A percentile compares a stretch with the other conserved stretches of the same genome.
These are phyloP conservation scores for Leptographium galeiforme DNA, from an alignment of 2,329 filamentous ascomycete species.

Conservation along the genomic window DNA sequence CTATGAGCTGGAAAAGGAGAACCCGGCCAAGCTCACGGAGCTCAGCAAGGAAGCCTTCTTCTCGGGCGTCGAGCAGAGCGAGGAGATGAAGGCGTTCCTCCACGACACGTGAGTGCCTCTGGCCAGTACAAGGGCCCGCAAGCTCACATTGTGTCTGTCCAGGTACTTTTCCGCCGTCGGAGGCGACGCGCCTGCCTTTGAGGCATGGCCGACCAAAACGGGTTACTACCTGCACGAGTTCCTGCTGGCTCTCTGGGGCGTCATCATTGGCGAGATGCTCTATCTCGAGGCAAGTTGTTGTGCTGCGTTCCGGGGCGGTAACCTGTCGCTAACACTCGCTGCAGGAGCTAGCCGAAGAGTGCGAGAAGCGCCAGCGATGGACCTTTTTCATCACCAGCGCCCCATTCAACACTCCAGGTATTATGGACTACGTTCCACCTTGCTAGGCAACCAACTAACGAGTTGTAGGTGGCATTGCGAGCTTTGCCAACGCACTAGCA, in stretches of 20 bases:
- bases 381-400: constrained; percentile 5
- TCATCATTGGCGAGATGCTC: constrained; percentile 27
- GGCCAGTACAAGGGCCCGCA: not conserved
- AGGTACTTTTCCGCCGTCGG: constrained; percentile 38
- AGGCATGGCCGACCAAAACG: constrained; percentile 23
- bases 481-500: constrained; percentile 4
- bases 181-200: constrained; percentile 39
- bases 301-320: not conserved
- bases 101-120: constrained; percentile 27
- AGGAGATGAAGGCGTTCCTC: constrained; percentile 38
- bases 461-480: constrained; percentile 1
- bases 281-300: constrained; percentile 21
- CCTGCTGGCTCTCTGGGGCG: constrained; percentile 11
- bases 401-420: constrained; percentile 4
- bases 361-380: constrained; percentile 5
- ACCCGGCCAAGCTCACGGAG: not conserved
- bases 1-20: constrained; percentile 15
- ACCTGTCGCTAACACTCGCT: not conserved
- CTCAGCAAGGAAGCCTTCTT: constrained; percentile 7
- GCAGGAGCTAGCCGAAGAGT: constrained; percentile 4
- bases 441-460: not conserved
- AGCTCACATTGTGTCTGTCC: not conserved
- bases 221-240: constrained; percentile 9
- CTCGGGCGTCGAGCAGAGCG: constrained; percentile 33
- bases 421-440: too few species aligned